Base-by-base conservation (phyloP, 2,329 filamentous ascomycete genomes). In the Endocalyx cinctus region DNA sequence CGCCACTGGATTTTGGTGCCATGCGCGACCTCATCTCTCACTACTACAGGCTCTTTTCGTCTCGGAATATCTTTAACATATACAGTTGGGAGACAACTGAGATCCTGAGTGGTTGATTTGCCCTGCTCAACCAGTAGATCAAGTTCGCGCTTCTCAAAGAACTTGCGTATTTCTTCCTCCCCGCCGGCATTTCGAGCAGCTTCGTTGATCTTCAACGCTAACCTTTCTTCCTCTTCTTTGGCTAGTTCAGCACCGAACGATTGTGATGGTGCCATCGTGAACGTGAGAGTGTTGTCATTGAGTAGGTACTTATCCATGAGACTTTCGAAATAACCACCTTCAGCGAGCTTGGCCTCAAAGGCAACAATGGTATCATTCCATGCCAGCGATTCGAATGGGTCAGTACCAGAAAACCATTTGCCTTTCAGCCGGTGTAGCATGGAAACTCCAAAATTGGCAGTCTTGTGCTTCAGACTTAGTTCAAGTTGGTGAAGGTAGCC, bases 401-500 rank as follows among this genome's bases (percentile, higher is more conserved):
- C 87, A 4, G 88, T 80, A 5, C 90, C 92, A 37, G 92, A 94
- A 62, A 98, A 97, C 92, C 92, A 98, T 38, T 84, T 82, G 2
- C 87, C 84, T 55, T 94, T 86, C 6, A 96, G 72, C 26, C 90
- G 79, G 48, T 95, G 87, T 60, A 98, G 78, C 33, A 97, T 76
- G 13, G 82, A 82, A 72, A 96, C 87, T 11, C 92, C 92, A 54
- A 98, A 98, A 51, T 84, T 88, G 34, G 92, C 87, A 1, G 88
- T 96, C 69, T 97, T 97, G 66, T 98, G 88, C 64, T 96, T 96
- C 30, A 97, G 66, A 0, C 82, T 75, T n/a, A 98, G 72, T 57
- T 98, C 92, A 4, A 97, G 66, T 59, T 97, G 90, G 58, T 98
- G 92, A 34, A 98, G 72, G 43, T 94, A 84, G 3, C 92, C 92